Conservation (phyloP, 2,329 filamentous ascomycete genomes). For the Penicillium sp. region DNA sequence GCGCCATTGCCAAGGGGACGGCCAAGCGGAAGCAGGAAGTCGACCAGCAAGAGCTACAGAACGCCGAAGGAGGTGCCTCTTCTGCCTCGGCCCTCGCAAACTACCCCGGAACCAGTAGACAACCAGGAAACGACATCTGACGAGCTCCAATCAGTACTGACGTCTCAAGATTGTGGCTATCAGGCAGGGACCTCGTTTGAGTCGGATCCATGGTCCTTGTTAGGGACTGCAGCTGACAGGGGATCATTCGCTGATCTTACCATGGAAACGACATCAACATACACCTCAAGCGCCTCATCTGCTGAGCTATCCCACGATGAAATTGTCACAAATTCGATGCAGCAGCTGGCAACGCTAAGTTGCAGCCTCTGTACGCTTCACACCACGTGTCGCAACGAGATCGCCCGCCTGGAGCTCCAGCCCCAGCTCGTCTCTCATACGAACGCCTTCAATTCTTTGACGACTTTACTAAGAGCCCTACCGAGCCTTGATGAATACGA, state of each 20-base stretch:
- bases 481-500: not conserved
- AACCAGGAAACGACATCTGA: not conserved
- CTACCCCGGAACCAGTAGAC: not conserved
- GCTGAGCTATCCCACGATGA: not conserved
- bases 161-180: not conserved
- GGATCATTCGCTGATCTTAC: not conserved
- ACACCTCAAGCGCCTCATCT: not conserved
- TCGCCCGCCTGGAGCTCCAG: not conserved
- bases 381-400: not conserved
- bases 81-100: not conserved
- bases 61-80: not conserved
- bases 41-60: not conserved
- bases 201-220: not conserved
- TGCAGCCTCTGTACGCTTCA: not conserved
- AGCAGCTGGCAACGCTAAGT: not conserved
- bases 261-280: not conserved
- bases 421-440: not conserved
- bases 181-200: not conserved
- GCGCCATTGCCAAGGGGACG: not conserved
- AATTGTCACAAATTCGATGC: not conserved
- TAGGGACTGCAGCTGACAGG: not conserved
- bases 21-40: not conserved
- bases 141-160: not conserved
- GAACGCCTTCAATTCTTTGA: not conserved
- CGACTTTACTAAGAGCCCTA: not conserved